A percentile compares a stretch with the other conserved stretches of the same genome.
Conservation (phyloP, 768 basidiomycete genomes). For the Kondoa subrosea region DNA sequence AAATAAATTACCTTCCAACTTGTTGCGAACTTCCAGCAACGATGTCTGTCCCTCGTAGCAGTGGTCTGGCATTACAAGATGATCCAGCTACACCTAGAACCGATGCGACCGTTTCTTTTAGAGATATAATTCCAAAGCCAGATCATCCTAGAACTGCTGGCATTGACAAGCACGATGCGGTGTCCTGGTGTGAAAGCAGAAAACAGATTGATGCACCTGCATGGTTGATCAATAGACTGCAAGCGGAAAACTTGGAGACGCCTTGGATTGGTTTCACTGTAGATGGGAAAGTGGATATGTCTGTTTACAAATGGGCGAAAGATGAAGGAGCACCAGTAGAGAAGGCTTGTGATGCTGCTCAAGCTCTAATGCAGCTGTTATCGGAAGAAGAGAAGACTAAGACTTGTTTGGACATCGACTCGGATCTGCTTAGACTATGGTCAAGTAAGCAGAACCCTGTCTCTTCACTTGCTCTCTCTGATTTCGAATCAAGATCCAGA, state of each 20-base stretch:
- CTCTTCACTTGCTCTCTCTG: neutral
- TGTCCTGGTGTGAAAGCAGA: constrained; percentile 25
- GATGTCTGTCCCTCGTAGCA: neutral
- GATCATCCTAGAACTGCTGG: constrained; percentile 25
- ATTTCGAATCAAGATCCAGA: constrained; percentile 17
- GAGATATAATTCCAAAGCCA: constrained; percentile 23
- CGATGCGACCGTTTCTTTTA: constrained; percentile 25
- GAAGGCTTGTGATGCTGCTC: constrained; percentile 20
- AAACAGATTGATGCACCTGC: constrained; percentile 23
- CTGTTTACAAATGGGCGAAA: constrained; percentile 21
- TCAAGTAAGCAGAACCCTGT: constrained; percentile 19
- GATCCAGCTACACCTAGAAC: constrained; percentile 24
- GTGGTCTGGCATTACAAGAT: neutral
- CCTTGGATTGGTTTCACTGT: constrained; percentile 26
- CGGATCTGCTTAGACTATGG: constrained; percentile 18
- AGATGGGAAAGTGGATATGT: constrained; percentile 23
- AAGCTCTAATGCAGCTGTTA: constrained; percentile 20
- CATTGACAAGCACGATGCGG: constrained; percentile 22
- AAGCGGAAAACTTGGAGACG: constrained; percentile 21
- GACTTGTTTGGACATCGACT: constrained; percentile 5
- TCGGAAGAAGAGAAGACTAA: constrained; percentile 13
- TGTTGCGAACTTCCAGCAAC: too few relatives aligned
- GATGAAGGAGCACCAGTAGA: constrained; percentile 28
- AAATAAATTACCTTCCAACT: too few relatives aligned
- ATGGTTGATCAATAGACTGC: constrained; percentile 27